Evolutionary conservation across 768 basidiomycete genomes (phyloP), one percentile per base, ranked within the genome.

Genomic region (Termitomyces sp.): DNA sequence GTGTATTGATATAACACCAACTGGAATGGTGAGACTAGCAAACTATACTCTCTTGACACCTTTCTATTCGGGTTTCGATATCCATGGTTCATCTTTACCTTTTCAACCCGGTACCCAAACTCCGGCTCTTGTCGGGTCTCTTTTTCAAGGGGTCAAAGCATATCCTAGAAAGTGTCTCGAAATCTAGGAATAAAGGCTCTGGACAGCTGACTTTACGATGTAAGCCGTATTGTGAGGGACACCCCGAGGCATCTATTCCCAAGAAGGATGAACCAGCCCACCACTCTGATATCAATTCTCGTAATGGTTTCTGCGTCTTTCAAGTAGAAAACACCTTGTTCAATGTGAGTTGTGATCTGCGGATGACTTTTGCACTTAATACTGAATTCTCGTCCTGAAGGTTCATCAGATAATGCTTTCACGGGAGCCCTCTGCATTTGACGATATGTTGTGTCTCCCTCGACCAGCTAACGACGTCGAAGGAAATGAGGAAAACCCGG

Each of bases 301-400:
- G 71, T 34, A 76, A 78, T 28, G 83, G 80, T n/a, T 81, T 82
- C 60, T 81, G 79, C 62, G 70, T 84, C n/a, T 76, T 88, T 59
- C 74, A 75, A 50, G 81, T 84, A 14, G 81, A 82, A 63, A 76
- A 80, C 62, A 82, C 79, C 7, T 63, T 88, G 54, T 88, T 88
- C 70, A 86, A 81, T 69, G 86, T 87, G 63, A 54, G 72, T 44
- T 14, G 8, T 30, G 17, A 40, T n/a, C 21, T n/a, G 23, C 10
- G 48, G 40, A 44, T 54, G 34, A 35, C 21, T 39, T 32, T 16
- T 39, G 28, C 12, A 39, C 35, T 25, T 34, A 52, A 16, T 54
- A 21, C 42, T 55, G 37, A 49, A 21, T n/a, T 45, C 11, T 51
- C 4, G 4, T 40, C 27, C 10, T 37, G 5, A 54, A 80, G 79